Percentiles rank a stretch among this genome's conserved stretches.
These are phyloP conservation scores for Phytophthora pinifolia DNA, from an alignment of 352 stramenopile genomes.

Conservation along the genomic window DNA sequence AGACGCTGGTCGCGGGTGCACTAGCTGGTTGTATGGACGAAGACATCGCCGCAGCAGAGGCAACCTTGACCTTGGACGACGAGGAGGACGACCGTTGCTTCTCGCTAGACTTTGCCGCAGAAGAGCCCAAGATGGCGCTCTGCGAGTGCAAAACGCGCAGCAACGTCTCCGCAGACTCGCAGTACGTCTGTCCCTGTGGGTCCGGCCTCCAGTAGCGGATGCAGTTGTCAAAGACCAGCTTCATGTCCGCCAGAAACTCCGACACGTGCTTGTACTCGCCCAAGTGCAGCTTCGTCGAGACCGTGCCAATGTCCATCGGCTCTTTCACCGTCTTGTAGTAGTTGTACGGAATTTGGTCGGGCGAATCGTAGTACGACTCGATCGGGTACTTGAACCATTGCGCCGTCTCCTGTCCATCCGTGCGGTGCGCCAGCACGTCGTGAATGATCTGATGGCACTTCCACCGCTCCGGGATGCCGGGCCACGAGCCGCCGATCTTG, in stretches of 20 bases:
- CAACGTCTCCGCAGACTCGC: slow-evolving; percentile 68
- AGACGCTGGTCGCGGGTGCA: slow-evolving; percentile 4
- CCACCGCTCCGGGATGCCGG: slow-evolving; percentile 70
- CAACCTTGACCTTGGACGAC: slow-evolving; percentile 26
- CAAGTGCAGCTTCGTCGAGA: slow-evolving; percentile 70
- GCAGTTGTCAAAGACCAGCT: slow-evolving; percentile 88
- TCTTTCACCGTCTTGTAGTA: slow-evolving; percentile 82
- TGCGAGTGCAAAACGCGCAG: slow-evolving; percentile 53
- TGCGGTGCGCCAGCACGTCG: slow-evolving; percentile 72
- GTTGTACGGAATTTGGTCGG: slow-evolving; percentile 79
- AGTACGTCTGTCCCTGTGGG: slow-evolving; percentile 78
- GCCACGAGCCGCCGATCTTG: slow-evolving; percentile 69
- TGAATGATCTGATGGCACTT: slow-evolving; percentile 85
- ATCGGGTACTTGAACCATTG: slow-evolving; percentile 90
- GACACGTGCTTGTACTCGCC: slow-evolving; percentile 59
- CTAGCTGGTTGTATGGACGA: slow-evolving; percentile 10
- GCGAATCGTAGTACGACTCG: slow-evolving; percentile 82
- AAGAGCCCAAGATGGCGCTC: slow-evolving; percentile 39
- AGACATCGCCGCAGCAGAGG: slow-evolving; percentile 11
- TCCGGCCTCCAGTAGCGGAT: slow-evolving; percentile 80
- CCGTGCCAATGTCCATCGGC: slow-evolving; percentile 83
- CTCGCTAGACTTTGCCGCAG: slow-evolving; percentile 29
- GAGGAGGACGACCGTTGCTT: slow-evolving; percentile 43
- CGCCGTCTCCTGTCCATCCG: slow-evolving; percentile 73
- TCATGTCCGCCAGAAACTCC: slow-evolving; percentile 62